Evolutionary conservation across 228 moss, liverwort and hornwort genomes (phyloP).

Genomic region (Sphagnum fallax): DNA sequence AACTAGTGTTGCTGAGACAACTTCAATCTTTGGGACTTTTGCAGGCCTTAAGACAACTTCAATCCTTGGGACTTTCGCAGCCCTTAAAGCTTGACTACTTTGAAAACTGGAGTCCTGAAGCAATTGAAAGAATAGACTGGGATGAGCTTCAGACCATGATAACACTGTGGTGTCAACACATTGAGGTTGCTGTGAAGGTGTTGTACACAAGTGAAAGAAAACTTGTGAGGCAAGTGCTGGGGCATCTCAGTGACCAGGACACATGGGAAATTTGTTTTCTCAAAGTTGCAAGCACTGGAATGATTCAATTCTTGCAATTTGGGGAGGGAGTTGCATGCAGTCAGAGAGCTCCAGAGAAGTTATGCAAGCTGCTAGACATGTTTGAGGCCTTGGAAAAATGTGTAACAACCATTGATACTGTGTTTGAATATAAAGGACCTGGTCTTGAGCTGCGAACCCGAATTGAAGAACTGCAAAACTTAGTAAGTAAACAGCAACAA

Average conservation of each 20-base stretch:
- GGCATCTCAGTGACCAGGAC: constrained; percentile 52
- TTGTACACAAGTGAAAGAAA: constrained; percentile 69
- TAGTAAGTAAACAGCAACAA: constrained; percentile 15
- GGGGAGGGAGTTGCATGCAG: constrained; percentile 76
- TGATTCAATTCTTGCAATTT: constrained; percentile 75
- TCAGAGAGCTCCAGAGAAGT: constrained; percentile 74
- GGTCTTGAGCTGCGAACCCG: constrained; percentile 62
- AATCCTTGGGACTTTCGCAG: constrained; percentile 18
- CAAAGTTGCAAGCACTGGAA: constrained; percentile 66
- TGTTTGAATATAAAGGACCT: constrained; percentile 80
- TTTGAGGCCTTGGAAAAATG: constrained; percentile 69
- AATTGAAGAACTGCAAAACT: constrained; percentile 67
- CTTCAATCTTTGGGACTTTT: neutral
- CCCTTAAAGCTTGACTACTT: constrained; percentile 56
- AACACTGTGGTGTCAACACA: constrained; percentile 71
- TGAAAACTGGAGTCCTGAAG: constrained; percentile 39
- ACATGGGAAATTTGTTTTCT: constrained; percentile 65
- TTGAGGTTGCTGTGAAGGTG: constrained; percentile 80
- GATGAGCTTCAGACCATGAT: constrained; percentile 78
- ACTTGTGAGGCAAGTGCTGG: constrained; percentile 65
- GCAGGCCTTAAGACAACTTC: neutral
- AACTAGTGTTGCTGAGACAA: neutral
- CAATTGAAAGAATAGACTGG: constrained; percentile 74
- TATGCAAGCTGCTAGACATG: constrained; percentile 91
- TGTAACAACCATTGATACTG: constrained; percentile 37